A percentile compares a stretch with the other conserved stretches of the same genome.
phyloP scores from a whole-genome alignment of 1,284 basidiomycete species.

The Ustilago bromivora region DNA sequence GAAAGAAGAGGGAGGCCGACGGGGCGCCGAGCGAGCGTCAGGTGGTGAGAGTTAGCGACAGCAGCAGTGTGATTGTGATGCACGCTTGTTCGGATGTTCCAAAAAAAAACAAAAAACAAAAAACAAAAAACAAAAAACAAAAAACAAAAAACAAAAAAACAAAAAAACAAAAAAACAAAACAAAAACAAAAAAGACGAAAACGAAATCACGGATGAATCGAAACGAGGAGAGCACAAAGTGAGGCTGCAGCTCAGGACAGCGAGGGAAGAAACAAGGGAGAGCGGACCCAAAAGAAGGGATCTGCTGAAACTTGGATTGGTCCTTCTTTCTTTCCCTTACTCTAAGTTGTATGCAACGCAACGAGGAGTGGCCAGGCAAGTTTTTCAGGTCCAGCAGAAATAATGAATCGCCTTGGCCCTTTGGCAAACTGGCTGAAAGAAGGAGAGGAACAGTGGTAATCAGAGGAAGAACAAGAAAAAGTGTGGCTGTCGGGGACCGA shows the following conservation, averaged over 20 bases:
- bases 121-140: too few relatives aligned
- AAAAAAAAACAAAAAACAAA: not conserved
- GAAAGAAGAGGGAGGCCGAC: not conserved
- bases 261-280: not conserved
- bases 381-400: not conserved
- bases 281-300: constrained; percentile 5
- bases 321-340: not conserved
- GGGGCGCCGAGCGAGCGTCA: not conserved
- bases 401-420: not conserved
- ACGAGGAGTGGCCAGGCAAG: not conserved
- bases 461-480: constrained; percentile 2
- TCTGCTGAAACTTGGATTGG: not conserved
- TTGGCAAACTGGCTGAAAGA: not conserved
- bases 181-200: too few relatives aligned
- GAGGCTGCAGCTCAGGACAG: constrained; percentile 1
- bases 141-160: not conserved
- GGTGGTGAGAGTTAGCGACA: not conserved
- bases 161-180: not conserved
- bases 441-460: not conserved
- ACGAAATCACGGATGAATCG: too few relatives aligned
- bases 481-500: not conserved
- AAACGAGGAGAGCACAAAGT: not conserved
- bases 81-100: not conserved
- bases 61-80: not conserved
- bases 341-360: not conserved